A percentile compares a stretch with the other conserved stretches of the same genome.
These are phyloP conservation scores for Ampelocalamus luodianensis DNA, from an alignment of 176 grass and related monocot species.

Conservation along the genomic window DNA sequence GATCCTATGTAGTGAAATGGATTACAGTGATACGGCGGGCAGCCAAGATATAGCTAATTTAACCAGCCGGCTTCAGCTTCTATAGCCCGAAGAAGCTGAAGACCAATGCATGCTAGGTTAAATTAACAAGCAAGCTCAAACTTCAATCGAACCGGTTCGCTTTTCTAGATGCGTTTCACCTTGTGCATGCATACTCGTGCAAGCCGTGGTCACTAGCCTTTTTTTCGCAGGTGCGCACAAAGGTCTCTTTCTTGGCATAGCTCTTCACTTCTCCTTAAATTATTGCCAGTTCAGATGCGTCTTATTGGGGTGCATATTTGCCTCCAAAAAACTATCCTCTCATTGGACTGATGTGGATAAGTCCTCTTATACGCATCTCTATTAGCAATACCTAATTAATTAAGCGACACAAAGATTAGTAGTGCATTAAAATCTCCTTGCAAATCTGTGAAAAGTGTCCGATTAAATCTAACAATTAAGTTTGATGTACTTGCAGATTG, in stretches of 20 bases:
- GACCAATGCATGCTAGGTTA: neutral
- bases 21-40: neutral
- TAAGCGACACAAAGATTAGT: neutral
- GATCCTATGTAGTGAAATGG: neutral
- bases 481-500: neutral
- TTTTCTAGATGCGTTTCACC: neutral
- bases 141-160: neutral
- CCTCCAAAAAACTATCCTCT: constrained; percentile 1
- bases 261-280: constrained; percentile 8
- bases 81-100: too few species aligned
- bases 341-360: constrained; percentile 57
- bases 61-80: neutral
- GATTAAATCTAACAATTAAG: neutral
- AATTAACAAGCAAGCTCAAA: neutral
- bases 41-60: too few species aligned
- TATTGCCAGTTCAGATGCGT: constrained; percentile 27
- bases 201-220: constrained; percentile 24
- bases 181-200: neutral
- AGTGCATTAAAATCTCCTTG: neutral
- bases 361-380: constrained; percentile 27
- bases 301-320: constrained; percentile 13
- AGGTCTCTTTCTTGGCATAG: constrained; percentile 37
- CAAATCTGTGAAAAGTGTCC: constrained; percentile 18
- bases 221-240: constrained; percentile 31
- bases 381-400: constrained; percentile 17